Base-by-base conservation (phyloP, 2,329 filamentous ascomycete species). In the Colletotrichum coccodes region DNA sequence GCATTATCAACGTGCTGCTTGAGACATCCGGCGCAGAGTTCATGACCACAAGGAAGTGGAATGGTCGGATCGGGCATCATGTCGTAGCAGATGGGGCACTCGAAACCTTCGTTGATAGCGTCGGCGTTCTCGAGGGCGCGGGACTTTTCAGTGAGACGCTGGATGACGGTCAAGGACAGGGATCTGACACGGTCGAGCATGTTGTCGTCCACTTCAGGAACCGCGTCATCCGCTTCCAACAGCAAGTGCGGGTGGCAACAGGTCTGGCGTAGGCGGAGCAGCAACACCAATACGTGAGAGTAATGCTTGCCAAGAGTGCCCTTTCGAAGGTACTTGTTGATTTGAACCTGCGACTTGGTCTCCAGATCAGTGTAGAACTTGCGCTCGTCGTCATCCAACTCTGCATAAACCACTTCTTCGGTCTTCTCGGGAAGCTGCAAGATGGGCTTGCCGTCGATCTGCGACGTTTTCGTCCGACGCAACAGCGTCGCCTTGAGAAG, bases 31-130 rank as follows among this genome's bases (percentile, higher is more conserved):
- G 86, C 82, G 78, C 94, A 97, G 28, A 90, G 90, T 68, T 91
- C 89, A 75, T 97, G 94, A 2, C 94, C 94, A 75, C 94, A 97
- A 1, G 94, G 94, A 59, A 94, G 85, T 95, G 91, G 71, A 97
- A 93, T 3, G 88, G 88, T 0, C 93, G 92, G 70, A 23, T 95
- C 94, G 16, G 87, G 84, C 7, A 91, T 89, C 3, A 85, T 90
- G 74, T 97, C 94, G 67, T 92, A 91, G 77, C 94, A 97, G 23
- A 96, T 90, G 0, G 93, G 93, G 75, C 94, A 97, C 76, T 95
- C 91, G 57, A 95, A 93, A 2, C 84, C 86, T 57, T 68, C 50
- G 44, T 68, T 64, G 21, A 67, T 63, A 40, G 67, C 63, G 1
- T 89, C 84, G 1, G 78, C 76, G 1, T 75, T 76, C 72, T 83